Conservation (phyloP, 129 eudicot genomes). For the Heracleum sosnowskyi region DNA sequence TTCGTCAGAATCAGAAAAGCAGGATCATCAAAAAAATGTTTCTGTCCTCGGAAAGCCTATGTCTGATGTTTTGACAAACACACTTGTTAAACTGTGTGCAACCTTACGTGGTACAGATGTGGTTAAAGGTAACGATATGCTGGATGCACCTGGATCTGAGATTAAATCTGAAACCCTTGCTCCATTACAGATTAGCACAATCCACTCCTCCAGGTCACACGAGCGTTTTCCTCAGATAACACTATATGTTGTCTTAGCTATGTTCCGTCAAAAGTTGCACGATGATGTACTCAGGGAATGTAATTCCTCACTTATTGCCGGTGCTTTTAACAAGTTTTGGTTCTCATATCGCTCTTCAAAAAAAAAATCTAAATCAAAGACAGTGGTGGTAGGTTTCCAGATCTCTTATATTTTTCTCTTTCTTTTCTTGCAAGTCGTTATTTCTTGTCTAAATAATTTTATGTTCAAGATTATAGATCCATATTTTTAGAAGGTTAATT, state of each 20-base stretch:
- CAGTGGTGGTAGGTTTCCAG: slow-evolving; percentile 26
- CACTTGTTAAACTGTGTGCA: slow-evolving; percentile 46
- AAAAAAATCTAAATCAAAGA: slow-evolving; percentile 18
- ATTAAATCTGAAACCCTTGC: slow-evolving; percentile 21
- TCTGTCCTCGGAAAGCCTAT: slow-evolving; percentile 15
- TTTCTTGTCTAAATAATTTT: background rate
- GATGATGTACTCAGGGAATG: slow-evolving; percentile 57
- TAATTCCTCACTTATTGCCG: slow-evolving; percentile 34
- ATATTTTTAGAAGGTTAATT: background rate
- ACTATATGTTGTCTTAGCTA: slow-evolving; percentile 42
- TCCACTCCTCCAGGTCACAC: slow-evolving; percentile 26
- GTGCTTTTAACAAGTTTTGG: slow-evolving; percentile 34
- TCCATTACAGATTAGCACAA: slow-evolving; percentile 18
- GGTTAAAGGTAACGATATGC: slow-evolving; percentile 28
- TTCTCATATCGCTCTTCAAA: slow-evolving; percentile 16
- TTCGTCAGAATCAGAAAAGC: slow-evolving; percentile 15
- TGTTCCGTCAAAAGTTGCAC: slow-evolving; percentile 65
- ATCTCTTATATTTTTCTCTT: background rate
- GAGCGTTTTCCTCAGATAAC: slow-evolving; percentile 28
- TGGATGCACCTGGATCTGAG: slow-evolving; percentile 35
- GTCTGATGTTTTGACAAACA: slow-evolving; percentile 38
- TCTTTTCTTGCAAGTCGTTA: background rate
- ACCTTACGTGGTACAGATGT: slow-evolving; percentile 18
- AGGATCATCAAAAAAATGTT: slow-evolving; percentile 20
- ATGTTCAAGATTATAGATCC: background rate